Base-by-base conservation (phyloP, 768 basidiomycete species). In the Gyrodon lividus region DNA sequence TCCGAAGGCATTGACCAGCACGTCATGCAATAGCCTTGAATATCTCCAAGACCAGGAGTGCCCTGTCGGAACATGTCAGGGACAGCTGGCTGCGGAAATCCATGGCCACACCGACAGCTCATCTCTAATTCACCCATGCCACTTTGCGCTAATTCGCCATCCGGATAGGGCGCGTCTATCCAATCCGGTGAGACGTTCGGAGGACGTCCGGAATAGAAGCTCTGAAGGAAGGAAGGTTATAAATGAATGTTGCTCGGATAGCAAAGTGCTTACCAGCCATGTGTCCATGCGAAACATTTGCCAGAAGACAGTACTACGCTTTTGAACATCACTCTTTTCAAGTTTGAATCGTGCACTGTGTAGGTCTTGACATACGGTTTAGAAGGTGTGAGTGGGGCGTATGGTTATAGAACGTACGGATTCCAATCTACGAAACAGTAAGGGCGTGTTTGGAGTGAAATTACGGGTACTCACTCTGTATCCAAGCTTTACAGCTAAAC, bases 211-310 rank as follows among this genome's bases (percentile, higher is more conserved):
- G 81, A 75, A 28, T 73, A 72, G 55, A 84, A 82, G 55, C 83
- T 85, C 86, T 88, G 51, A 4, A 16, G 13, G 14, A 23, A 20
- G 17, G 5, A 8, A 8, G 14, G 9, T 6, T 1, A 12, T 6
- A 14, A 22, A 28, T 46, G 24, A 49, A 38, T 46, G 30, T 39
- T 6, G 4, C 3, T 24, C 33, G 38, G 33, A 8, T 5, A 30
- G 5, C 3, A 16, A 30, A 17, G 10, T 7, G 17, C 63, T 59
- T 58, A 89, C 87, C 34, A 78, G 66, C 75, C 79, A 81, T 0
- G 83, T 82, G 58, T 89, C 87, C 24, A 79, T 62, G 22, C 72
- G 57, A 59, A 84, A 87, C n/a, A 88, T 63, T 43, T 84, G 79
- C 84, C 86, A 90, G 61, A 87, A 88, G 10, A 84, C 68, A 19